Evolutionary conservation across 1,139 yeast species (phyloP), one percentile per base, ranked within the genome.

Genomic region (Yamadazyma atlantica): DNA sequence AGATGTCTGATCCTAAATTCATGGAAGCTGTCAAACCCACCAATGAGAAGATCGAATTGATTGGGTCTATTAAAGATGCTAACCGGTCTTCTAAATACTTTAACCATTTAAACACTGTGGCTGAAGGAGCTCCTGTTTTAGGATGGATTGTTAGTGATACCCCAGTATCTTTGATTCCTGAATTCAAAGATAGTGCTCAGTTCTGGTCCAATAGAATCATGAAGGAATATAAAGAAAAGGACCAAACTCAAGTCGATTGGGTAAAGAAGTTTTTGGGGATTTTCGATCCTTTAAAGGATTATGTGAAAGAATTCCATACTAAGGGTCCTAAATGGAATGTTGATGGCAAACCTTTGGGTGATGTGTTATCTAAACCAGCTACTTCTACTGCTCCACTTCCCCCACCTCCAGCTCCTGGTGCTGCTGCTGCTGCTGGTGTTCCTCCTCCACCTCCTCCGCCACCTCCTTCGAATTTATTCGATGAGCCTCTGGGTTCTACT

Each of bases 161-260:
- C 4, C 86, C 88, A 0, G 79, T 82, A 13, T 78, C 88, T 1
- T 78, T 74, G 48, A 76, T 94, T 44, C 78, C 85, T 2, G 97
- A 90, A 49, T 85, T 82, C 64, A 86, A 84, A 57, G 98, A 94
- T 53, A 80, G 95, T 29, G 88, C 96, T 28, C 92, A 85, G 57
- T 94, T 90, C 64, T 94, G 96, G 88, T 79, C 95, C 22, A 90
- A 94, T 64, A 77, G 96, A 52, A 83, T 90, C 29, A 64, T 89
- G 60, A 90, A 89, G 62, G 96, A 88, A 45, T 80, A 66, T 65
- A 87, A 78, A 58, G 95, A 82, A 10, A 67, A 76, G 40, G 90
- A 84, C 49, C 72, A 77, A 40, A 52, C 53, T 17, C 86, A 86
- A 39, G 82, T 75, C 16, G 85, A 82, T 38, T 92, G 97, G 97